A percentile compares a stretch with the other conserved stretches of the same genome.
Conservation (phyloP, 2,329 filamentous ascomycete species). For the Talaromyces sp. region DNA sequence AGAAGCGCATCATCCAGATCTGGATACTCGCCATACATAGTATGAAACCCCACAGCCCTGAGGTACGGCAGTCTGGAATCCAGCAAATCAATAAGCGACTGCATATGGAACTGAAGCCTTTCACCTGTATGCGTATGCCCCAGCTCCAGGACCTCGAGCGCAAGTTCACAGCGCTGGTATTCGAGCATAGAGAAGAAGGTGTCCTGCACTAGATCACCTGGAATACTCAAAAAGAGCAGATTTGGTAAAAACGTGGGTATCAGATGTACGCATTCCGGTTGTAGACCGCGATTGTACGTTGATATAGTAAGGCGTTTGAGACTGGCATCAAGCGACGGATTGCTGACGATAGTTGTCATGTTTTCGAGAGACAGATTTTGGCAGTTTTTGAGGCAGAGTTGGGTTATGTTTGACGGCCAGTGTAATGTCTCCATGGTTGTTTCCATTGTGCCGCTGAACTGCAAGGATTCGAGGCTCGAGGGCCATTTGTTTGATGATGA, state of each 20-base stretch:
- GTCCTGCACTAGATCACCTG: conserved; percentile 29
- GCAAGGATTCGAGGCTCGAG: conserved; percentile 24
- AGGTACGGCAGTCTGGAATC: conserved; percentile 26
- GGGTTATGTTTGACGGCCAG: conserved; percentile 30
- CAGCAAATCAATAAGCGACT: conserved; percentile 24
- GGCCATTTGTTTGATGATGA: conserved; percentile 25
- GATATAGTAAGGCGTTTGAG: conserved; percentile 29
- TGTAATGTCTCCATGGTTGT: conserved; percentile 23
- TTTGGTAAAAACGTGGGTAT: conserved; percentile 27
- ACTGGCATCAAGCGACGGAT: conserved; percentile 21
- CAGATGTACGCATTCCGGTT: conserved; percentile 26
- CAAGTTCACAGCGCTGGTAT: conserved; percentile 17
- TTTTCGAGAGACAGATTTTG: conserved; percentile 24
- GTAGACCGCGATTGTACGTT: conserved; percentile 25
- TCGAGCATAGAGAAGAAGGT: conserved; percentile 28
- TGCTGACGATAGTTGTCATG: conserved; percentile 27
- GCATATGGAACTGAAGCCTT: conserved; percentile 23
- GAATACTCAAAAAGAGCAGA: conserved; percentile 30
- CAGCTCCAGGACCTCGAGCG: conserved; percentile 31
- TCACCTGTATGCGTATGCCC: conserved; percentile 22
- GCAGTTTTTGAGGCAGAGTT: conserved; percentile 27
- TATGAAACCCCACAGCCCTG: conserved; percentile 28
- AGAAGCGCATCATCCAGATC: conserved; percentile 29
- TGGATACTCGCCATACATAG: conserved; percentile 28
- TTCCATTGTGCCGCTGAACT: conserved; percentile 27